Evolutionary conservation across 2,329 filamentous ascomycete genomes (phyloP), one percentile per base, ranked within the genome.

Genomic region (Daldinia sp.): DNA sequence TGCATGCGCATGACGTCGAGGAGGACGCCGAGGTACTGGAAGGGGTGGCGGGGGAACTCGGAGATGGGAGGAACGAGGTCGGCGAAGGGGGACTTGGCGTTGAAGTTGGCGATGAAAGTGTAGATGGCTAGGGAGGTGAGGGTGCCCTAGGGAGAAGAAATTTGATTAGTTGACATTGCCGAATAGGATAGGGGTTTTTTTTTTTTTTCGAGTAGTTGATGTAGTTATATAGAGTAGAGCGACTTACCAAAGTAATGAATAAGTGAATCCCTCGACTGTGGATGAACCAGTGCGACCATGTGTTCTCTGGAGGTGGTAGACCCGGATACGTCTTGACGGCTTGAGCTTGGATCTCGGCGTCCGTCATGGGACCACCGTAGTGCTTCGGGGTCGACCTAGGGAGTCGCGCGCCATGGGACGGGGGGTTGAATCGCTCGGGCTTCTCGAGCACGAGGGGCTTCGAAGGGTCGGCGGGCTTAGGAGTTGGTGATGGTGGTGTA

Each of bases 351-450:
- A 85, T 81, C 79, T 97, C 91, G 58, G 90, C 86, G 20, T 86
- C 82, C 15, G 88, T 89, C 68, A 94, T 81, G 23, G 88, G 82
- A 18, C 93, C 92, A 41, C 93, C 94, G 78, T 97, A 97, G 79
- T 91, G 89, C 74, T 86, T 85, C 33, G 90, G 89, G 6, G 83
- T 79, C 28, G 77, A 76, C 23, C 59, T 80, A 80, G 87, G 84
- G 35, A 93, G 86, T 6, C 92, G 86, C 23, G 92, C 84, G 12
- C 92, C 91, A 79, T 98, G 96, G 0, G 95, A 98, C 0, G 96
- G 96, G 1, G 96, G 95, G 54, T 93, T 93, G 85, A 97, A 98
- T 79, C 91, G 92, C 76, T 92, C 87, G 26, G 95, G 95, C 81
- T 98, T 93, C 75, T 93, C 93, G 72, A 99, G 90, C 4, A 93